These are phyloP conservation scores for Suillus luteus DNA, from an alignment of 768 basidiomycete genomes.

Conservation along the genomic window DNA sequence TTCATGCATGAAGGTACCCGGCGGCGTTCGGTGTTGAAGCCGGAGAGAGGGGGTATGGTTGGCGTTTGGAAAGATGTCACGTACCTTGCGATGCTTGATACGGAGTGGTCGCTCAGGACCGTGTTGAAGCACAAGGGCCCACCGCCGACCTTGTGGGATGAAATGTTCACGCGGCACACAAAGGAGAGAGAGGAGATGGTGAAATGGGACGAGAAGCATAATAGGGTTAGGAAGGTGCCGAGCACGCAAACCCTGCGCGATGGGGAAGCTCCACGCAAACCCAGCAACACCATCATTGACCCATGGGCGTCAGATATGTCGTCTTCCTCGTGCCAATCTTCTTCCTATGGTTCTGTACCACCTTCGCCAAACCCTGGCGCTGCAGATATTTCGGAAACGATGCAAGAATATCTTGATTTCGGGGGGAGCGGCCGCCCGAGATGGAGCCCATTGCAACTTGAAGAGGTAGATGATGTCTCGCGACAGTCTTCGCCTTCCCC, in stretches of 20 bases:
- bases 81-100: slow-evolving; percentile 60
- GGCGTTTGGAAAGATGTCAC: slow-evolving; percentile 60
- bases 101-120: slow-evolving; percentile 52
- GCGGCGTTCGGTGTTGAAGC: slow-evolving; percentile 53
- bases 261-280: slow-evolving; percentile 18
- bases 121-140: slow-evolving; percentile 20
- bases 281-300: slow-evolving; percentile 13
- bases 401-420: slow-evolving; percentile 11
- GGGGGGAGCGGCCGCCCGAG: slow-evolving; percentile 14
- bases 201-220: slow-evolving; percentile 47
- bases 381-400: slow-evolving; percentile 16
- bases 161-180: slow-evolving; percentile 57
- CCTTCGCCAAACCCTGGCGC: slow-evolving; percentile 21
- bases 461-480: not conserved
- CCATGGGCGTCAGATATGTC: slow-evolving; percentile 7
- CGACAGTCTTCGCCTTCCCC: slow-evolving; percentile 22
- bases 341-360: slow-evolving; percentile 20
- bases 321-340: slow-evolving; percentile 21
- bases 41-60: slow-evolving; percentile 37
- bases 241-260: slow-evolving; percentile 48
- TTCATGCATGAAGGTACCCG: slow-evolving; percentile 67
- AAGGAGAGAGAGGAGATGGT: slow-evolving; percentile 58
- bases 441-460: slow-evolving; percentile 8
- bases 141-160: slow-evolving; percentile 58
- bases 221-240: slow-evolving; percentile 32